A percentile compares a stretch with the other conserved stretches of the same genome.
Conservation (phyloP, 78 protist species). For the Dictyostelium brefeldianum region DNA sequence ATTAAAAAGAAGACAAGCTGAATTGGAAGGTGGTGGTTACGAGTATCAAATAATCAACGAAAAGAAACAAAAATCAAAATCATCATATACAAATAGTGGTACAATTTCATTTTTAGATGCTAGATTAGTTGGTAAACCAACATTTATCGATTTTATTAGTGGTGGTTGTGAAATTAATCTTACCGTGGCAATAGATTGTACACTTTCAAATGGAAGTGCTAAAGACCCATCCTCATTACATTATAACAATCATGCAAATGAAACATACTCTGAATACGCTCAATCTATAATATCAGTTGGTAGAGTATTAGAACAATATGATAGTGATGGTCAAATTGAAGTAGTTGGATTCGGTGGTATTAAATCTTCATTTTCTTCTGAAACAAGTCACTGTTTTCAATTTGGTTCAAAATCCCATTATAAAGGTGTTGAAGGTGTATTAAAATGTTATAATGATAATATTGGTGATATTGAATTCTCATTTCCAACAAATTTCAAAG, state of each 20-base stretch:
- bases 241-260: background rate
- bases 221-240: constrained; percentile 79
- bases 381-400: constrained; percentile 59
- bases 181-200: constrained; percentile 92
- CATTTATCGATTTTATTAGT: constrained; percentile 82
- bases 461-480: constrained; percentile 1
- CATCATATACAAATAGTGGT: constrained; percentile 73
- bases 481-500: constrained; percentile 81
- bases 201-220: constrained; percentile 87
- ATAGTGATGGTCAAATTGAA: constrained; percentile 23
- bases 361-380: background rate
- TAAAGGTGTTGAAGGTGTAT: constrained; percentile 36
- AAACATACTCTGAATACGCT: background rate
- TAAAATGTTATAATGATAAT: constrained; percentile 29
- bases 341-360: constrained; percentile 92
- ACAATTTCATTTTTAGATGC: constrained; percentile 5
- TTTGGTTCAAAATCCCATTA: background rate
- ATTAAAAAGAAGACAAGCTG: background rate
- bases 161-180: constrained; percentile 83
- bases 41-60: constrained; percentile 12
- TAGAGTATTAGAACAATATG: constrained; percentile 5
- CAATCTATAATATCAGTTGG: background rate
- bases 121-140: constrained; percentile 1
- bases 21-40: constrained; percentile 20
- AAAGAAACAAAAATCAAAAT: constrained; percentile 76